These are phyloP conservation scores for Fomitopsis pinicola DNA, from an alignment of 1,284 basidiomycete genomes.

Conservation along the genomic window DNA sequence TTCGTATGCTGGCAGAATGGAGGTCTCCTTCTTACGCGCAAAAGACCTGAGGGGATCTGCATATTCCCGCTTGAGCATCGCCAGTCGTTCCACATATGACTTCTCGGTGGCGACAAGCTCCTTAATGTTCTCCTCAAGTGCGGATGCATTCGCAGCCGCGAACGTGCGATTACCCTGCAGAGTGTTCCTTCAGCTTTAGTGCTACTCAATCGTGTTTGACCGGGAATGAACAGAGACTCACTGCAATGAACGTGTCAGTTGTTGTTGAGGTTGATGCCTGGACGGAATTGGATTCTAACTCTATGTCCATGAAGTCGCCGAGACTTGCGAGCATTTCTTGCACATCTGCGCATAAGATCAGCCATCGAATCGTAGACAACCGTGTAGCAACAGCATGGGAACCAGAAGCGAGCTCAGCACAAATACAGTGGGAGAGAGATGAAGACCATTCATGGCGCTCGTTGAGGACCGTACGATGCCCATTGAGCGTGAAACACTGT, in stretches of 20 bases:
- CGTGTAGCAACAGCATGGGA: background rate
- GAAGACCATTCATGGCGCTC: too few relatives aligned
- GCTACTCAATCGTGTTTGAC: background rate
- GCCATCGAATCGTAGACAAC: background rate
- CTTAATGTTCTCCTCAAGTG: slow-evolving; percentile 64
- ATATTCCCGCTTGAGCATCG: slow-evolving; percentile 75
- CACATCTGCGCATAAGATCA: slow-evolving; percentile 46
- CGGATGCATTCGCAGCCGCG: slow-evolving; percentile 56
- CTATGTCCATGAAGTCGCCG: slow-evolving; percentile 56
- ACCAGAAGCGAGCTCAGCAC: background rate
- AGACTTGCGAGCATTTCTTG: slow-evolving; percentile 75
- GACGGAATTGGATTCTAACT: slow-evolving; percentile 11
- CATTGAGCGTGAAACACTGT: too few relatives aligned
- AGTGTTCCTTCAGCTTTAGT: background rate
- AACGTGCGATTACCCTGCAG: slow-evolving; percentile 40
- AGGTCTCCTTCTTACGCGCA: slow-evolving; percentile 78
- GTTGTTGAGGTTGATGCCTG: slow-evolving; percentile 11
- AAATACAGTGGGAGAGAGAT: too few relatives aligned
- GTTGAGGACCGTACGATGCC: too few relatives aligned
- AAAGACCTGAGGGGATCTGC: slow-evolving; percentile 88
- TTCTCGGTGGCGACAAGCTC: slow-evolving; percentile 78
- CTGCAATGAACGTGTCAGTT: slow-evolving; percentile 13
- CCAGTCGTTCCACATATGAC: slow-evolving; percentile 72
- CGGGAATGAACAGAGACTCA: slow-evolving; percentile 6
- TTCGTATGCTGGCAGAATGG: slow-evolving; percentile 86